phyloP scores from a whole-genome alignment of 179 eudicot species.

The Patellifolia procumbens region DNA sequence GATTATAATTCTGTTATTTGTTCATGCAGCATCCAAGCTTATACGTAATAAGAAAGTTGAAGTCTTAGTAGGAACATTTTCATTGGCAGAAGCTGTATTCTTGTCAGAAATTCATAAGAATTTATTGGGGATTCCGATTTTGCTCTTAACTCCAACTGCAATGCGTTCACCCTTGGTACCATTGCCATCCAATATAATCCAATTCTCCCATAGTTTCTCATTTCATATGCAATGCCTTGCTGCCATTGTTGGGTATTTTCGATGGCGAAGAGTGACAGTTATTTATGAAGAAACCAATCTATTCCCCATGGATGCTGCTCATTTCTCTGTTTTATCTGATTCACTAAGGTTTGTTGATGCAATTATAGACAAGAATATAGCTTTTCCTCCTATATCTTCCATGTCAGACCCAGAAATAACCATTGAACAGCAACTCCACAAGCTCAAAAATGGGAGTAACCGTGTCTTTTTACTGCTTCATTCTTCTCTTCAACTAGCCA shows the following conservation, averaged over 20 bases:
- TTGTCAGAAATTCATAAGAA: slow-evolving; percentile 27
- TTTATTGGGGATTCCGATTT: slow-evolving; percentile 12
- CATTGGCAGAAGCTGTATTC: slow-evolving; percentile 34
- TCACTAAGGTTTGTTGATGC: slow-evolving; percentile 32
- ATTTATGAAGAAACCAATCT: slow-evolving; percentile 32
- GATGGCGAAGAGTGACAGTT: slow-evolving; percentile 45
- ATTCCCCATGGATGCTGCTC: slow-evolving; percentile 17
- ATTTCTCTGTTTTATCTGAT: slow-evolving; percentile 36
- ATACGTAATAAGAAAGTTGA: slow-evolving; percentile 23
- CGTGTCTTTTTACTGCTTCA: slow-evolving; percentile 35
- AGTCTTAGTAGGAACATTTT: slow-evolving; percentile 36
- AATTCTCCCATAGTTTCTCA: slow-evolving; percentile 25
- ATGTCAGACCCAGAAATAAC: slow-evolving; percentile 13
- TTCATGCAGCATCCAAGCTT: slow-evolving; percentile 37
- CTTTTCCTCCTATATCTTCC: slow-evolving; percentile 31
- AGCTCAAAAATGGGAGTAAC: slow-evolving; percentile 28
- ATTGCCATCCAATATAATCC: slow-evolving; percentile 24
- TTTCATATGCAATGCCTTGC: slow-evolving; percentile 46
- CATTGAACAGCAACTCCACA: slow-evolving; percentile 29
- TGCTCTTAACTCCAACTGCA: slow-evolving; percentile 33
- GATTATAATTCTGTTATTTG: neutral
- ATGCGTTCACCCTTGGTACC: slow-evolving; percentile 14
- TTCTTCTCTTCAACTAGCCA: slow-evolving; percentile 31
- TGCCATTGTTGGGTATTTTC: slow-evolving; percentile 42
- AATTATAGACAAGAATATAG: slow-evolving; percentile 24